Evolutionary conservation across 495 filamentous ascomycete species (phyloP), one percentile per base, ranked within the genome.

Genomic region (Lasiosphaeria miniovina): DNA sequence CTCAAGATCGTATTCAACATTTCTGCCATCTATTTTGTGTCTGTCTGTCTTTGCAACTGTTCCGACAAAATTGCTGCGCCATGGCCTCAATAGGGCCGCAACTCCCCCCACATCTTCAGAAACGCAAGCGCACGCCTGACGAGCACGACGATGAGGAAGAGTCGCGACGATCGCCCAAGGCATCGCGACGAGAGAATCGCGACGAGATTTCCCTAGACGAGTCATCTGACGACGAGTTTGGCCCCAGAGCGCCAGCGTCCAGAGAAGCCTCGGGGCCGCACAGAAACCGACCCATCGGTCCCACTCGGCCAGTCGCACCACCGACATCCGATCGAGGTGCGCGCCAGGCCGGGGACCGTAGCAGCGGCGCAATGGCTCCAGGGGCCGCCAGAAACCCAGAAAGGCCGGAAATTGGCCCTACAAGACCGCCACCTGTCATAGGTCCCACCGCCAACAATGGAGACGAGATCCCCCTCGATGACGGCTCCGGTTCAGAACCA

Each of bases 1-100:
- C 24, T 24, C 24, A 24, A 24, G 24, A 24, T 24, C 24, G 24
- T 24, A 24, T 24, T 24, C 24, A 24, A 24, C 24, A 2, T 24
- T n/a, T n/a, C n/a, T 24, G 24, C 24, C 24, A 24, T 1, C 24
- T 24, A 24, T 24, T 24, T 2, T 1, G 11, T 5, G 43, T 5
- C 12, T 12, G 15, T 14, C 15, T 46, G 12, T 5, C 12, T 14
- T 40, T 48, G 34, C 4, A 36, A 41, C 36, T 36, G 34, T 1
- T 34, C 35, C 1, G 8, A 2, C 43, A 50, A 31, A 6, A 24
- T 24, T 35, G 0, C 41, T 32, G 6, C 54, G 69, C 36, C 38
- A 84, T 82, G 80, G 55, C 76, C 8, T 76, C 78, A 3, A 75
- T 82, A 33, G 80, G 81, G 10, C 81, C 81, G 32, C 70, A 78